Conservation (phyloP, 1,284 basidiomycete genomes). For the Trichosporon sp. region DNA sequence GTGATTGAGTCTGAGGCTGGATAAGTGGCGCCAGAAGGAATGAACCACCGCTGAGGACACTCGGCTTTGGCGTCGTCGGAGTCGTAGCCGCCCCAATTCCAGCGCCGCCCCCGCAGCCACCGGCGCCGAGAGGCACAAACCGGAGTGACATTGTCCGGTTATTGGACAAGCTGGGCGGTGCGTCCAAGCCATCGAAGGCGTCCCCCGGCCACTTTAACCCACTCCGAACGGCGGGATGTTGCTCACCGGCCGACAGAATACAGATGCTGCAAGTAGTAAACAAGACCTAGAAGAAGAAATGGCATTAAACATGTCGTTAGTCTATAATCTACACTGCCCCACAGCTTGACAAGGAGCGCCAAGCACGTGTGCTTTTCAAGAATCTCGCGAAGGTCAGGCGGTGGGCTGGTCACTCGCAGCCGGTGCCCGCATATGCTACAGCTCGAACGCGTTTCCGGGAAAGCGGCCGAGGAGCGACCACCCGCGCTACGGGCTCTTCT, state of each 20-base stretch:
- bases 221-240: too few species aligned
- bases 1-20: not conserved
- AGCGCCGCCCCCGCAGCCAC: not conserved
- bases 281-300: not conserved
- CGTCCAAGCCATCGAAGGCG: not conserved
- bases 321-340: not conserved
- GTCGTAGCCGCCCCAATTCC: too few species aligned
- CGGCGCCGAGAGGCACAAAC: not conserved
- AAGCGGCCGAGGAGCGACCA: not conserved
- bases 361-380: not conserved
- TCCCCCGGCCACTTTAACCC: too few species aligned
- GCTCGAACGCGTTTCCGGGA: not conserved
- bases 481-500: conserved; percentile 15
- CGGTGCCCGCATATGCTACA: not conserved
- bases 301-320: conserved; percentile 1
- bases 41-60: not conserved
- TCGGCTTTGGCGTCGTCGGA: not conserved
- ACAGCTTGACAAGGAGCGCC: not conserved
- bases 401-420: not conserved
- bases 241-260: too few species aligned
- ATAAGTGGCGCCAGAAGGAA: not conserved
- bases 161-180: not conserved
- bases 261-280: not conserved
- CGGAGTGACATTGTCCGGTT: not conserved
- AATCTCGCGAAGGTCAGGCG: not conserved